Conservation (phyloP, 805 yeast species). For the Vanderwaltozyma verrucispora region DNA sequence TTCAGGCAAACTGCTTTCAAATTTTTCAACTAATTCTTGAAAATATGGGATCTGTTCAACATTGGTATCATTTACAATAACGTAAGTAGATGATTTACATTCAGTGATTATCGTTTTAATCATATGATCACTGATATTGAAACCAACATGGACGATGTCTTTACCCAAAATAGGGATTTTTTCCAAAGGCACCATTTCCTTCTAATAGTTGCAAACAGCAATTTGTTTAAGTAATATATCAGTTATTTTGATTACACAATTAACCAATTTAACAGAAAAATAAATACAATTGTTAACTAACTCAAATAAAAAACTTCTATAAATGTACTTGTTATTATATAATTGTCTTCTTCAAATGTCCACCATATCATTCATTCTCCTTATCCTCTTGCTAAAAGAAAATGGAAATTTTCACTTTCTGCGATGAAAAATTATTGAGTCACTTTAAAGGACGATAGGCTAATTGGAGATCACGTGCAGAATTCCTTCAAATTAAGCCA, state of each 20-base stretch:
- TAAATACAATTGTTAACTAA: no score
- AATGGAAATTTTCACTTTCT: no score
- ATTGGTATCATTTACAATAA: slow-evolving; percentile 79
- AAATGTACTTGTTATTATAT: no score
- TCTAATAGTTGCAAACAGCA: no score
- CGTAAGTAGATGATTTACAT: slow-evolving; percentile 82
- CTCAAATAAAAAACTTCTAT: no score
- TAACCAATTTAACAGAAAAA: no score
- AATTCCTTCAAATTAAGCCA: slow-evolving; percentile 17
- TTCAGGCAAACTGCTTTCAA: slow-evolving; percentile 37
- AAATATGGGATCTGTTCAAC: slow-evolving; percentile 57
- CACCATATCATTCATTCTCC: no score
- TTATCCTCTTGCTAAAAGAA: no score
- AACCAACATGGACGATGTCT: slow-evolving; percentile 85
- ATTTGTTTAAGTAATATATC: no score
- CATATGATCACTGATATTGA: slow-evolving; percentile 63
- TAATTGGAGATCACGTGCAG: neutral
- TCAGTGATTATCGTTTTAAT: slow-evolving; percentile 52
- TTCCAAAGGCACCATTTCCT: slow-evolving; percentile 18
- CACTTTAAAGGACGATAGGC: no score
- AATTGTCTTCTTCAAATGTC: no score
- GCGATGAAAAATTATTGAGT: neutral
- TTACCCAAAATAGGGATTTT: slow-evolving; percentile 72
- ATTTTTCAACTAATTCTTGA: slow-evolving; percentile 34
- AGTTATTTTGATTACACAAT: neutral